Conservation (phyloP, 2,329 filamentous ascomycete species). For the Didymella keratinophila region DNA sequence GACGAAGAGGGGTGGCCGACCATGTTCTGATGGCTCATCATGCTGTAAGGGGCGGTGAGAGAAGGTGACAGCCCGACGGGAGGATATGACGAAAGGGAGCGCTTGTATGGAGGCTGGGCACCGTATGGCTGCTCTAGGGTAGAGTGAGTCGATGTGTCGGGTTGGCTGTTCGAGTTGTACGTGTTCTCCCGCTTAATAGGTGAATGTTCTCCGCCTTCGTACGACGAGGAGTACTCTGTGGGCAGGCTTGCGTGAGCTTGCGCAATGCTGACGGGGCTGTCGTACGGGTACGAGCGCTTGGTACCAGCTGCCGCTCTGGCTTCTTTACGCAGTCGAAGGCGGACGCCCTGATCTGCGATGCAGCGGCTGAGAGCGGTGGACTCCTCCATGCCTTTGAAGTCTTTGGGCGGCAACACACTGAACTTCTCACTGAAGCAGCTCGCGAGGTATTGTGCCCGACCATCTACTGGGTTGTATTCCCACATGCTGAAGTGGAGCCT, state of each 20-base stretch:
- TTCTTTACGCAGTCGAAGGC: slow-evolving; percentile 83
- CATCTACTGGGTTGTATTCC: slow-evolving; percentile 55
- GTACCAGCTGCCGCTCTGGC: slow-evolving; percentile 59
- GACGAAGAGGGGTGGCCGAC: slow-evolving; percentile 9
- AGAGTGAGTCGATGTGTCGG: slow-evolving; percentile 5
- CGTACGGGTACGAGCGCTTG: slow-evolving; percentile 35
- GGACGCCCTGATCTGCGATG: slow-evolving; percentile 87
- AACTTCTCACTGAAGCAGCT: slow-evolving; percentile 72
- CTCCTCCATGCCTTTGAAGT: slow-evolving; percentile 80
- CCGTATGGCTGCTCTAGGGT: slow-evolving; percentile 13
- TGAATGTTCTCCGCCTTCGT: slow-evolving; percentile 18
- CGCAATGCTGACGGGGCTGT: slow-evolving; percentile 15
- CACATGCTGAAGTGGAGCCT: slow-evolving; percentile 80
- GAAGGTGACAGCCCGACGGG: slow-evolving; percentile 6
- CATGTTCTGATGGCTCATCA: slow-evolving; percentile 16
- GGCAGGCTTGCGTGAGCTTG: slow-evolving; percentile 13
- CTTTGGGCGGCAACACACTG: slow-evolving; percentile 68
- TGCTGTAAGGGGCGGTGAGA: slow-evolving; percentile 11
- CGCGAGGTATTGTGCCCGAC: slow-evolving; percentile 52
- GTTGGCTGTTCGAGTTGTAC: slow-evolving; percentile 8
- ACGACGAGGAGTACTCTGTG: slow-evolving; percentile 17
- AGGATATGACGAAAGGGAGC: slow-evolving; percentile 14
- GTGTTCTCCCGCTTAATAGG: slow-evolving; percentile 16
- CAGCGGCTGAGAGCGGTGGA: slow-evolving; percentile 82
- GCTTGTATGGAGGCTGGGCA: slow-evolving; percentile 16